These are phyloP conservation scores for Ceriops decandra DNA, from an alignment of 345 rosid species.

Conservation along the genomic window DNA sequence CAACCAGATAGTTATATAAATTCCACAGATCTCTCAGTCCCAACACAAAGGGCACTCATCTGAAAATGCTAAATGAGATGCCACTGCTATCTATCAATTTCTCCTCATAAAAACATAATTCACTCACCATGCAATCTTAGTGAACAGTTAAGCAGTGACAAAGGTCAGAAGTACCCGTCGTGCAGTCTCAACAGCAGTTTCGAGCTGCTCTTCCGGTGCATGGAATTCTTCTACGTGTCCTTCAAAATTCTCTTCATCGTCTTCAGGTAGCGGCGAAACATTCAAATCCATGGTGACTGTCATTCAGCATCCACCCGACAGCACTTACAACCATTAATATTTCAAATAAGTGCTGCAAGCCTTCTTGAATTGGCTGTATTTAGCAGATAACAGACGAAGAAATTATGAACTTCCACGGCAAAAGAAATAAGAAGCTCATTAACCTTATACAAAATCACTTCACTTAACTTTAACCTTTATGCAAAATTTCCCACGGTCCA, in stretches of 20 bases:
- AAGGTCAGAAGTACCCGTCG: conserved; percentile 50
- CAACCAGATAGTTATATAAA: too few relatives aligned
- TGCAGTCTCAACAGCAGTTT: conserved; percentile 57
- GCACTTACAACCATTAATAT: conserved; percentile 28
- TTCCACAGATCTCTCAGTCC: too few relatives aligned
- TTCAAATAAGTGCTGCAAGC: background rate
- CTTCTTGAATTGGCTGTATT: background rate
- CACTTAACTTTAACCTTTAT: too few relatives aligned
- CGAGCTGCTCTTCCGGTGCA: conserved; percentile 49
- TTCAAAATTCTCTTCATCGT: conserved; percentile 60
- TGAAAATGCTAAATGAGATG: too few relatives aligned
- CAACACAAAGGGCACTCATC: too few relatives aligned
- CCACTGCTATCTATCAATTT: background rate
- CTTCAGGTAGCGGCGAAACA: conserved; percentile 69
- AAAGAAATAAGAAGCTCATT: conserved; percentile 4
- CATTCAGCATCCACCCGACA: conserved; percentile 47
- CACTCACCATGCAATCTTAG: background rate
- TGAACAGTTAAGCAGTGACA: background rate
- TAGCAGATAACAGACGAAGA: background rate
- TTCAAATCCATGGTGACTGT: conserved; percentile 75
- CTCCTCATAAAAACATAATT: background rate
- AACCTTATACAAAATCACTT: too few relatives aligned
- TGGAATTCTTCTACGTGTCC: conserved; percentile 40
- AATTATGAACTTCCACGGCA: conserved; percentile 4
- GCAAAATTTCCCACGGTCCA: too few relatives aligned